These are phyloP conservation scores for Pseudogymnoascus sp. DNA, from an alignment of 2,329 filamentous ascomycete species.

Conservation along the genomic window DNA sequence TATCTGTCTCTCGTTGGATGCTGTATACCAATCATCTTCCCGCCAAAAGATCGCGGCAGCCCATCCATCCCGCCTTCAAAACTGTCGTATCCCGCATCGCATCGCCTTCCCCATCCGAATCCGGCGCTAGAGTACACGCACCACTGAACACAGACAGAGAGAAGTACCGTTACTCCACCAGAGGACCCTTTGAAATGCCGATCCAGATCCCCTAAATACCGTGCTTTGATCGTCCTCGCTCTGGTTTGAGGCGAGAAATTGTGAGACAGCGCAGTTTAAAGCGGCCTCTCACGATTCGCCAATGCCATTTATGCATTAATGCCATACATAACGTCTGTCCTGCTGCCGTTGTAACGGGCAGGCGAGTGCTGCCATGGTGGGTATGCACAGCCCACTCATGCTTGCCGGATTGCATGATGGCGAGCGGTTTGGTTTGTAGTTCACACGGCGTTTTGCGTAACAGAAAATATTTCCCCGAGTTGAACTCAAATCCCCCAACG, in stretches of 20 bases:
- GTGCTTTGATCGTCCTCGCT: not conserved
- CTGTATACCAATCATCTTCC: not conserved
- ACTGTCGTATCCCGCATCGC: not conserved
- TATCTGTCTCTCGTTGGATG: not conserved
- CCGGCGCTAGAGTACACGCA: slow-evolving; percentile 1
- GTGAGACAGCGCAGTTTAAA: not conserved
- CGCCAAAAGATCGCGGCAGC: not conserved
- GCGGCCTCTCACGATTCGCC: not conserved
- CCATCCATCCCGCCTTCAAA: slow-evolving; percentile 5
- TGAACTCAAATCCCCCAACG: not conserved
- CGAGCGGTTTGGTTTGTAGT: not conserved
- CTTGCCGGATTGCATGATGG: not conserved
- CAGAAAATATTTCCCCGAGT: not conserved
- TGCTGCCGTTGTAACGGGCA: not conserved
- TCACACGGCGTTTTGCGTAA: not conserved
- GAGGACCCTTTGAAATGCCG: slow-evolving; percentile 3
- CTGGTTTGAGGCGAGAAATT: not conserved
- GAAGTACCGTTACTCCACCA: not conserved
- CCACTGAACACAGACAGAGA: not conserved
- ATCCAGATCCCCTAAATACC: not conserved
- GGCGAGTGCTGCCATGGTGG: not conserved
- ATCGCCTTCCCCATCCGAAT: not conserved
- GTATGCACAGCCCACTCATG: not conserved
- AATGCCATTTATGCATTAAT: not conserved
- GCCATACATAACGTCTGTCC: not conserved